Conservation (phyloP, 768 basidiomycete genomes). For the Termitomyces sp. region DNA sequence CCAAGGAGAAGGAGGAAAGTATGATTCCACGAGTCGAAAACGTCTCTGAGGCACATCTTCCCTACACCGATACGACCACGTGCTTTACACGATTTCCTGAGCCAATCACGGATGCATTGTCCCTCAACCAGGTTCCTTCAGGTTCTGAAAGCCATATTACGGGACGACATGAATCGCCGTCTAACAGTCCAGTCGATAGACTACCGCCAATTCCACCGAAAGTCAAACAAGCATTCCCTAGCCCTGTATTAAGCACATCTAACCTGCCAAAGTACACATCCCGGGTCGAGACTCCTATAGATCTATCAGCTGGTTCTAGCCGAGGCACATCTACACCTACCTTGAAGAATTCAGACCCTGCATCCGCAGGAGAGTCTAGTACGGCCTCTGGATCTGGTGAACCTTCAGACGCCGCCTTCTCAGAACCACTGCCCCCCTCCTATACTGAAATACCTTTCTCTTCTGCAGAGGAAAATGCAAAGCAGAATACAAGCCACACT, state of each 20-base stretch:
- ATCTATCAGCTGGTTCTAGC: neutral
- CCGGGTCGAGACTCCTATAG: neutral
- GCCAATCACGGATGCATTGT: neutral
- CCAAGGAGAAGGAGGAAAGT: neutral
- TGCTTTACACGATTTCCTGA: neutral
- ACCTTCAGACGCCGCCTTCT: neutral
- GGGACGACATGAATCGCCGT: neutral
- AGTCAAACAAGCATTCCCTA: neutral
- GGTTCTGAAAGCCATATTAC: neutral
- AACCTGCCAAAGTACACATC: neutral
- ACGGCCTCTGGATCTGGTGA: neutral
- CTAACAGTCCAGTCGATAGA: neutral
- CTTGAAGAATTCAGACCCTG: neutral
- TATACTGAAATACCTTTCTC: slow-evolving; percentile 2
- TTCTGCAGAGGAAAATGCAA: neutral
- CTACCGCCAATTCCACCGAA: neutral
- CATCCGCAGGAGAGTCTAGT: neutral
- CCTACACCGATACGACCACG: neutral
- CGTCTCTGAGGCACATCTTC: neutral
- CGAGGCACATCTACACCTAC: neutral
- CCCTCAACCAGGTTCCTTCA: neutral
- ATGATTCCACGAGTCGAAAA: neutral
- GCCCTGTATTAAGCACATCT: neutral
- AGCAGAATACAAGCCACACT: neutral
- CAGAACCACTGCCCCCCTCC: slow-evolving; percentile 1